A percentile compares a stretch with the other conserved stretches of the same genome.
Conservation (phyloP, 208 protist species). For the Leishmania guyanensis region DNA sequence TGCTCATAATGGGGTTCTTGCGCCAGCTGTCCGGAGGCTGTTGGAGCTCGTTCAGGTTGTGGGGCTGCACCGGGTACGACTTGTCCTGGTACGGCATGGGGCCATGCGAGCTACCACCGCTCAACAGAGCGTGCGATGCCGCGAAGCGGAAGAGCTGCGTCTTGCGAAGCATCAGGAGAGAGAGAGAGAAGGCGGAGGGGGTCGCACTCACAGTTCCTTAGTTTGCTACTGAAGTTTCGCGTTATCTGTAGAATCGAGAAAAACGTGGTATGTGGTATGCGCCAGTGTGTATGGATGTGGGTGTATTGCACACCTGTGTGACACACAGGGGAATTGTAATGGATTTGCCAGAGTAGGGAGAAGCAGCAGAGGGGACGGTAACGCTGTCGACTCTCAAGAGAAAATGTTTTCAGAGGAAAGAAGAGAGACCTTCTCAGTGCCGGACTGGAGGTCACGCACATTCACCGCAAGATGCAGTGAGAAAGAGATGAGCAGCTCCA, state of each 20-base stretch:
- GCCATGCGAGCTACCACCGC: conserved; percentile 48
- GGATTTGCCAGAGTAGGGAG: background rate
- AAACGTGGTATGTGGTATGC: background rate
- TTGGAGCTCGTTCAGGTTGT: conserved; percentile 78
- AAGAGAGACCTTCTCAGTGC: background rate
- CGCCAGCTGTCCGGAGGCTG: conserved; percentile 79
- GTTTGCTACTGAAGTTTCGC: conserved; percentile 1
- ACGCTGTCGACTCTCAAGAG: background rate
- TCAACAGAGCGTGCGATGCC: conserved; percentile 64
- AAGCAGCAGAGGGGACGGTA: background rate
- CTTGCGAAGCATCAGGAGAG: conserved; percentile 69
- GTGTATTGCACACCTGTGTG: conserved; percentile 1
- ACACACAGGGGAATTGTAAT: background rate
- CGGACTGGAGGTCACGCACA: background rate
- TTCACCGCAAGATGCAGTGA: background rate
- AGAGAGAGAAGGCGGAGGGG: conserved; percentile 6
- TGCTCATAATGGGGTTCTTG: conserved; percentile 89
- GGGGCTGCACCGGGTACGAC: conserved; percentile 83
- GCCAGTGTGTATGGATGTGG: background rate
- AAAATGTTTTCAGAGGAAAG: background rate
- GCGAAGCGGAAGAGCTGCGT: conserved; percentile 66
- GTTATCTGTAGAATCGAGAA: background rate
- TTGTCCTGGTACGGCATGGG: conserved; percentile 86
- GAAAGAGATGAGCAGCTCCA: background rate
- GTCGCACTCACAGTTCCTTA: conserved; percentile 23